Evolutionary conservation across 2,329 filamentous ascomycete species (phyloP).

Genomic region (Penicillium sp.): DNA sequence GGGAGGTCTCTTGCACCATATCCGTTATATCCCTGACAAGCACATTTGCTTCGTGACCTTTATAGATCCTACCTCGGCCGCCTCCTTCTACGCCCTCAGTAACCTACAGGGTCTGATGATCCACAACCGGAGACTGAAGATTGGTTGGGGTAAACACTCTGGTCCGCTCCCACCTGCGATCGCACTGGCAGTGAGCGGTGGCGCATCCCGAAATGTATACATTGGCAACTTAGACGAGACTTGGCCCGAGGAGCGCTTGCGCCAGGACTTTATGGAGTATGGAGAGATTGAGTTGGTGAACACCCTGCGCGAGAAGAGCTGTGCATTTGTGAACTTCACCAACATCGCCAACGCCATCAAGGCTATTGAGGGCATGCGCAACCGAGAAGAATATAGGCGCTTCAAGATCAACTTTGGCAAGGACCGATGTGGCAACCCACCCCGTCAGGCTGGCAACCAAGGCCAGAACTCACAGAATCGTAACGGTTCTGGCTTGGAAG

Average conservation of each 20-base stretch:
- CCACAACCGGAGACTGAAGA: slow-evolving; percentile 95
- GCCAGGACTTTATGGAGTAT: slow-evolving; percentile 95
- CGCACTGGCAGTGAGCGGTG: slow-evolving; percentile 90
- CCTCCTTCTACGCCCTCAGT: slow-evolving; percentile 96
- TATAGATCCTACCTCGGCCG: slow-evolving; percentile 95
- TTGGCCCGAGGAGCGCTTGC: slow-evolving; percentile 92
- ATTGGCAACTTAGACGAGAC: slow-evolving; percentile 96
- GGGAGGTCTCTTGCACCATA: slow-evolving; percentile 92
- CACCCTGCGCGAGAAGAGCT: slow-evolving; percentile 95
- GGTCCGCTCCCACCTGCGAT: slow-evolving; percentile 94
- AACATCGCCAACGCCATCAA: slow-evolving; percentile 99
- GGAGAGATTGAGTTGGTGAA: slow-evolving; percentile 98
- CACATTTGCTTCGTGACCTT: slow-evolving; percentile 99
- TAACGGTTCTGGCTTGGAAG: slow-evolving; percentile 54
- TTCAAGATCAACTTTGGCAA: slow-evolving; percentile 99
- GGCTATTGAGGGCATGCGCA: slow-evolving; percentile 92
- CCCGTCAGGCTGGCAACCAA: slow-evolving; percentile 71
- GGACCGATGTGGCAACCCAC: slow-evolving; percentile 94
- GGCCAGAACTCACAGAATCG: slow-evolving; percentile 63
- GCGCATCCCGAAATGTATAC: slow-evolving; percentile 97
- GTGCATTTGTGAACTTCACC: slow-evolving; percentile 99
- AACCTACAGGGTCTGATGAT: slow-evolving; percentile 99
- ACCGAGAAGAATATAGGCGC: slow-evolving; percentile 92
- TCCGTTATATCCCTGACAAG: slow-evolving; percentile 99
- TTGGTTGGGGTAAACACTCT: slow-evolving; percentile 99